A percentile compares a stretch with the other conserved stretches of the same genome.
phyloP scores from a whole-genome alignment of 2,329 filamentous ascomycete species.

The Tothia fuscella region DNA sequence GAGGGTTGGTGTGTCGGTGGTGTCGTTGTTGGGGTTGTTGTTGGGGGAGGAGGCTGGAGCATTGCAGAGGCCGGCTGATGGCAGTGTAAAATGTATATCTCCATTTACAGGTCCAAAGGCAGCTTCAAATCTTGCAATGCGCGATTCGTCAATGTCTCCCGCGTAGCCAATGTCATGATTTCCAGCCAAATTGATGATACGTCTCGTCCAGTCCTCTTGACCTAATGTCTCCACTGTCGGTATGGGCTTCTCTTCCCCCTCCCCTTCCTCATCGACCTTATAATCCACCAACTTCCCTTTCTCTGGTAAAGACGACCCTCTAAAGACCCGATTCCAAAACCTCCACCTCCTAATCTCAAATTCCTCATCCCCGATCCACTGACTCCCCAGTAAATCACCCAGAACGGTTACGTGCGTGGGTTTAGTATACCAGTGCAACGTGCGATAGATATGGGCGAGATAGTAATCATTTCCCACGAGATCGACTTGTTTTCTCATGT shows the following conservation, averaged over 20 bases:
- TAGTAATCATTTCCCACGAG: conserved; percentile 91
- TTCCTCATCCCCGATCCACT: conserved; percentile 83
- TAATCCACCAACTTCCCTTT: conserved; percentile 26
- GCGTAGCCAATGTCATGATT: conserved; percentile 97
- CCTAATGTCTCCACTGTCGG: conserved; percentile 27
- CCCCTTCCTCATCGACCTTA: conserved; percentile 23
- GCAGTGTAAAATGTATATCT: conserved; percentile 56
- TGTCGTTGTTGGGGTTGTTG: background rate
- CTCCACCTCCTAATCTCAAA: conserved; percentile 61
- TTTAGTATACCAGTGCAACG: conserved; percentile 66
- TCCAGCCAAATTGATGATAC: conserved; percentile 80
- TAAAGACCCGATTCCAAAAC: conserved; percentile 74
- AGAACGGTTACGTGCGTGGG: conserved; percentile 84
- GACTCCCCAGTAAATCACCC: conserved; percentile 84
- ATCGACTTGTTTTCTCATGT: conserved; percentile 68
- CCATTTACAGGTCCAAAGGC: conserved; percentile 85
- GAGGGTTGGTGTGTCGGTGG: conserved; percentile 48
- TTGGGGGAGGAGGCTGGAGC: background rate
- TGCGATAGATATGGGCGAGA: conserved; percentile 82
- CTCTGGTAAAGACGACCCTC: conserved; percentile 50
- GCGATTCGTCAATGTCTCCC: conserved; percentile 68
- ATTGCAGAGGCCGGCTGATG: conserved; percentile 13
- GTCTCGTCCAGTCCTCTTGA: conserved; percentile 50
- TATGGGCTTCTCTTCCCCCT: conserved; percentile 18
- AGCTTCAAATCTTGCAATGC: conserved; percentile 69